Evolutionary conservation across 257 asterid species (phyloP), one percentile per base, ranked within the genome.

Genomic region (Solanum ahanhuiri): DNA sequence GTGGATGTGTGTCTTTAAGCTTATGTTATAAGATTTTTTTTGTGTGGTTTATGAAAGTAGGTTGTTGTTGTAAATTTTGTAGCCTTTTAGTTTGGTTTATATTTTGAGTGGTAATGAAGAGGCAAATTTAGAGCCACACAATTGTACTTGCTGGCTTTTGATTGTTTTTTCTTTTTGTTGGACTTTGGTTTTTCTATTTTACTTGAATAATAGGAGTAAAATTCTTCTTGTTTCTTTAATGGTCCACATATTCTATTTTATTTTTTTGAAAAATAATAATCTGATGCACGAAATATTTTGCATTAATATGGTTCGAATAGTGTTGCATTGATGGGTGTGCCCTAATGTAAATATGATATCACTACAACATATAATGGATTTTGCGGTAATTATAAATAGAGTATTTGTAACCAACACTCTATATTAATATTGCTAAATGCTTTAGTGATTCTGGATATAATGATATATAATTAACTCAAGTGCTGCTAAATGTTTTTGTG

Each of bases 111-210:
- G 81, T 54, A 86, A 84, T 34, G 28, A 2, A 69, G 58, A 67
- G 86, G 90, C 79, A 79, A 30, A 54, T 87, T 87, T 39, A 75
- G 88, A 89, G 88, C 95, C 95, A 90, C 94, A 92, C 83, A 89
- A 51, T 89, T 72, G 75, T 41, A 66, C 83, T 83, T 85, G 83
- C 66, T 87, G 90, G 86, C 87, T 84, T 75, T 54, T 18, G 63
- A 54, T 54, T 63, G 86, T 89, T 88, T 87, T 85, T 15, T 48
- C 3, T 10, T 23, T 43, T 23, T 83, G 51, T 86, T 77, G 12
- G 54, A 58, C 25, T 64, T 25, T 70, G 43, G 45, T 57, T 81
- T 73, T 86, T 86, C 25, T 23, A 41, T 85, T 84, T 85, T 69
- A 67, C 72, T 87, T 85, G 89, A 85, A 83, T 60, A 31, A 41